Evolutionary conservation across 2,329 filamentous ascomycete genomes (phyloP), one percentile per base, ranked within the genome.

Genomic region (Fusarium cyanostomum): DNA sequence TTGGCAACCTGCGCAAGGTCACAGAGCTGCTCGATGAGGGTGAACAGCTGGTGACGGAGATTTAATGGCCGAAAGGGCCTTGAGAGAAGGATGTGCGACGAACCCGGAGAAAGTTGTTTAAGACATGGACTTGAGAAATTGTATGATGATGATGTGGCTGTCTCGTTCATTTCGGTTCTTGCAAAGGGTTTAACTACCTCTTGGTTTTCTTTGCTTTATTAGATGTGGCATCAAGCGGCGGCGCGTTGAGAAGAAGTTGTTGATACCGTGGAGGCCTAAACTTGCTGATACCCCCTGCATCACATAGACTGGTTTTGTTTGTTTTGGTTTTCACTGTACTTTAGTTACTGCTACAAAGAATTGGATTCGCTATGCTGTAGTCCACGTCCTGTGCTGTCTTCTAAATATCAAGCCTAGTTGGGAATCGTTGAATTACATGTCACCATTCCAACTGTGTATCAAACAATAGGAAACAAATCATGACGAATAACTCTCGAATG

Each of bases 11-110:
- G 75, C 89, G 89, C 73, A 92, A 89, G 76, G 91, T 99, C 49
- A 91, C 91, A 62, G 91, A 92, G 67, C 82, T 97, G 77, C 78
- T 99, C 72, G 94, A 99, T 77, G 95, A 99, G 76, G 93, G 92
- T 2, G 95, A 99, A 82, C 91, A 95, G 76, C 80, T 97, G 66
- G 90, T 96, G 85, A 87, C 87, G 42, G 91, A 94, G 73, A 79
- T 71, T 33, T 79, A 61, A 60, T 31, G 24, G 21, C 27, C 11
- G 24, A 30, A 24, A 30, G 4, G 33, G n/a, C 5, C 6, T 21
- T 21, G 21, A 6, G 6, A 28, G 10, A 8, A 31, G 35, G 16
- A 11, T 43, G 8, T 26, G 30, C 21, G 11, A 37, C 37, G 21
- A 16, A 44, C n/a, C 27, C 31, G 12, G 34, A 35, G n/a, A 44